Evolutionary conservation across 2,329 filamentous ascomycete species (phyloP).

Genomic region (Aspergillus phoenicis): DNA sequence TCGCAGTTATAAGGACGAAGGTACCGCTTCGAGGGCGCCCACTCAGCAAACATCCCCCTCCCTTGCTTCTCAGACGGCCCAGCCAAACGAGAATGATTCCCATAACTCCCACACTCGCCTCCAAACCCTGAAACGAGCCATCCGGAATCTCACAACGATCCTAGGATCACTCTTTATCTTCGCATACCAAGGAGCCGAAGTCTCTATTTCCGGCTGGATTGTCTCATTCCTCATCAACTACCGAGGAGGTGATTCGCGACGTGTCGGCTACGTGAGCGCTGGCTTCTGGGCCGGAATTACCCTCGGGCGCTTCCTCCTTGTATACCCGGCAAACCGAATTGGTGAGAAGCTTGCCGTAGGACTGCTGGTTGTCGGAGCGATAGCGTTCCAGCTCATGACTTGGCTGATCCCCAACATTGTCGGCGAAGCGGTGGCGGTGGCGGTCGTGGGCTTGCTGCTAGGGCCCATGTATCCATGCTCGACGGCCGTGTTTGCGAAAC

Average conservation of each 20-base stretch:
- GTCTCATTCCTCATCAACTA: slow-evolving; percentile 79
- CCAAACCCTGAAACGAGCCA: slow-evolving; percentile 49
- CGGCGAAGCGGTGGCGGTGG: slow-evolving; percentile 67
- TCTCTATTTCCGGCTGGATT: slow-evolving; percentile 82
- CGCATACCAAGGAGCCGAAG: slow-evolving; percentile 81
- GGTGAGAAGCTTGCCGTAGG: slow-evolving; percentile 73
- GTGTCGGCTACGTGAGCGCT: slow-evolving; percentile 78
- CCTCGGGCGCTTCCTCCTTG: slow-evolving; percentile 71
- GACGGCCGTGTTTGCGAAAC: slow-evolving; percentile 62
- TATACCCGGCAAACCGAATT: slow-evolving; percentile 64
- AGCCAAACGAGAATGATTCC: slow-evolving; percentile 27
- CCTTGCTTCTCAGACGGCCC: slow-evolving; percentile 15
- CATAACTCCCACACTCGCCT: too few species aligned
- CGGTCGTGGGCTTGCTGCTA: slow-evolving; percentile 71
- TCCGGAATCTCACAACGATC: slow-evolving; percentile 63
- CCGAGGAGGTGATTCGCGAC: slow-evolving; percentile 67
- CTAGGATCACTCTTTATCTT: slow-evolving; percentile 82
- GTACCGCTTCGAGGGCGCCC: slow-evolving; percentile 35
- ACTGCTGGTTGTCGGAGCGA: slow-evolving; percentile 61
- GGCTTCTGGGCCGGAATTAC: slow-evolving; percentile 73
- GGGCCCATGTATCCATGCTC: slow-evolving; percentile 80
- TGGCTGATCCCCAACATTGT: slow-evolving; percentile 79
- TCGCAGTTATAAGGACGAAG: slow-evolving; percentile 68
- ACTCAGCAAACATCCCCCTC: slow-evolving; percentile 32
- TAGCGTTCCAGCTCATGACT: slow-evolving; percentile 72